These are phyloP conservation scores for Plasmodium coatneyi DNA, from an alignment of 169 alveolate species.

Conservation along the genomic window DNA sequence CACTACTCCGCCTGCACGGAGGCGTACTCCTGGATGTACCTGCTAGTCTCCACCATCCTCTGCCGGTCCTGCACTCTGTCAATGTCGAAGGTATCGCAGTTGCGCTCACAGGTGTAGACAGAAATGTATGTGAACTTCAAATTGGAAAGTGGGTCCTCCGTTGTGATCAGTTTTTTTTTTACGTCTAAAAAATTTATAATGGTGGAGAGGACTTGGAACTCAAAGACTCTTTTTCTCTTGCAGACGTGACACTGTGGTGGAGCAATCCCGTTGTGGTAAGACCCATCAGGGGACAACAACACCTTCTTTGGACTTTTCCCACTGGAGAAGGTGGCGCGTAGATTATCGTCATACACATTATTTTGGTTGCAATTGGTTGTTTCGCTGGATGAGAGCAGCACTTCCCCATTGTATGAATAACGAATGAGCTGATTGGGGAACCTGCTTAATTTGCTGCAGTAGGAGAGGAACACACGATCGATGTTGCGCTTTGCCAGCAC, in stretches of 20 bases:
- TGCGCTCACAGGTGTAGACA: slow-evolving; percentile 49
- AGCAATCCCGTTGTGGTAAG: not conserved
- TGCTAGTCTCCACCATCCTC: not conserved
- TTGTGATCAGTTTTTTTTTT: slow-evolving; percentile 2
- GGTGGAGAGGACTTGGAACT: slow-evolving; percentile 45
- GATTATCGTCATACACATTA: not conserved
- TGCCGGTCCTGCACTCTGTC: not conserved
- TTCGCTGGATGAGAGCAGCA: not conserved
- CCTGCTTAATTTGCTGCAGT: slow-evolving; percentile 14
- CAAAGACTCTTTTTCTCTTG: slow-evolving; percentile 31
- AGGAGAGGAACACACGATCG: slow-evolving; percentile 11
- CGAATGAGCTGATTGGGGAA: slow-evolving; percentile 42
- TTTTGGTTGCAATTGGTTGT: not conserved
- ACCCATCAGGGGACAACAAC: not conserved
- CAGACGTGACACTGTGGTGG: slow-evolving; percentile 44
- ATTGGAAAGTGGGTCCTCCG: not conserved
- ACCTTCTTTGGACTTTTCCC: not conserved
- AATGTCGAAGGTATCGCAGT: slow-evolving; percentile 35
- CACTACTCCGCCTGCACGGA: slow-evolving; percentile 31
- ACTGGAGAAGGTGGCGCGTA: not conserved
- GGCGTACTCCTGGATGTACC: slow-evolving; percentile 68
- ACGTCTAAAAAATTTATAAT: slow-evolving; percentile 24
- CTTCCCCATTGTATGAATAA: slow-evolving; percentile 31
- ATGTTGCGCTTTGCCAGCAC: slow-evolving; percentile 5
- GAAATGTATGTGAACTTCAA: slow-evolving; percentile 1